These are phyloP conservation scores for Colletotrichum sp. DNA, from an alignment of 2,329 filamentous ascomycete species.

Conservation along the genomic window DNA sequence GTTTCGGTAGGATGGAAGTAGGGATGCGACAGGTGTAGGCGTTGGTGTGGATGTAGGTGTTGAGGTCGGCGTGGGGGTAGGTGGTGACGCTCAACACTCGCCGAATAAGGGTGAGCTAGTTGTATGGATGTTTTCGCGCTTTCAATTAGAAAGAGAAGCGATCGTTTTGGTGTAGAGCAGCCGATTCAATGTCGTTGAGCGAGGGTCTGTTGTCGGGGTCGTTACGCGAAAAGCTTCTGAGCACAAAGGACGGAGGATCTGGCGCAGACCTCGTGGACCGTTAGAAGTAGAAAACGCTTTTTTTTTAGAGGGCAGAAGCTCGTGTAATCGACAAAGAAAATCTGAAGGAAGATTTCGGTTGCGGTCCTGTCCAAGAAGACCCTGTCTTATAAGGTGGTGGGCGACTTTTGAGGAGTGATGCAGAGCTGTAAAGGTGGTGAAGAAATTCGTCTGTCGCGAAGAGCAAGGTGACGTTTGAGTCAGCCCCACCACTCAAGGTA, in stretches of 20 bases:
- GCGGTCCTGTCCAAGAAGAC: not conserved
- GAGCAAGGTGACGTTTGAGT: constrained; percentile 24
- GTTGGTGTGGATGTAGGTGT: not conserved
- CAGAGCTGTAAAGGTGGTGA: not conserved
- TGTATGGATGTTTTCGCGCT: not conserved
- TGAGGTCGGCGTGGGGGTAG: not conserved
- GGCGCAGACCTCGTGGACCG: constrained; percentile 1
- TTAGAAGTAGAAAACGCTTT: not conserved
- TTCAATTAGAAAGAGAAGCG: not conserved
- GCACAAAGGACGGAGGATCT: not conserved
- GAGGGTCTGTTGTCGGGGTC: not conserved
- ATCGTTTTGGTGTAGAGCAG: not conserved
- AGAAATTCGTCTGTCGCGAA: constrained; percentile 22
- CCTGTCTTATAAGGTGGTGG: not conserved
- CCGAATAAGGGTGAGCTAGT: not conserved
- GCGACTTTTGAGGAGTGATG: not conserved
- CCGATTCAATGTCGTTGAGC: not conserved
- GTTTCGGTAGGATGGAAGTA: not conserved
- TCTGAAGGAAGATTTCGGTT: not conserved
- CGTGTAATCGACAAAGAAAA: not conserved
- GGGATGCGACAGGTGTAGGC: not conserved
- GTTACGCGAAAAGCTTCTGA: not conserved
- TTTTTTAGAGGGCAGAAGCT: not conserved
- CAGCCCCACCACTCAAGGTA: constrained; percentile 9
- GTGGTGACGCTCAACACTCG: not conserved